A percentile compares a stretch with the other conserved stretches of the same genome.
phyloP scores from a whole-genome alignment of 352 stramenopile species.

The Globisporangium emineosum region DNA sequence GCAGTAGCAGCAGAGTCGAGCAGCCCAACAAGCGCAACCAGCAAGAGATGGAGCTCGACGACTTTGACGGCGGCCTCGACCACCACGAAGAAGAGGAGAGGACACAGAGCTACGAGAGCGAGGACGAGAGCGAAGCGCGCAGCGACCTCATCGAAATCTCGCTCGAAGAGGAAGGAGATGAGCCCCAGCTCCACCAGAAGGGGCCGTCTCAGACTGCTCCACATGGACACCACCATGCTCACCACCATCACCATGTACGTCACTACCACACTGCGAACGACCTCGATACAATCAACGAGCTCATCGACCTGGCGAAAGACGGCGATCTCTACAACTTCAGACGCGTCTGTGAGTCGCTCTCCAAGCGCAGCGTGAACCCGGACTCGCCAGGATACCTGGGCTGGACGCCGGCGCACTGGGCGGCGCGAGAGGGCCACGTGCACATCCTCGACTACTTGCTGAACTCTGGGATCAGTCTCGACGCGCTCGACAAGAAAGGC shows the following conservation, averaged over 20 bases:
- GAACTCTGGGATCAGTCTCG: conserved; percentile 46
- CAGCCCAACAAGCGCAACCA: conserved; percentile 11
- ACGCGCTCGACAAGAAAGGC: conserved; percentile 58
- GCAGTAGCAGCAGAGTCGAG: background rate
- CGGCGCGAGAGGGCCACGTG: conserved; percentile 59
- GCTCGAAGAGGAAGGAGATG: conserved; percentile 19
- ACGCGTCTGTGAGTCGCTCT: conserved; percentile 37
- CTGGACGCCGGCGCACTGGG: conserved; percentile 77
- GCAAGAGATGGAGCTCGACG: conserved; percentile 17
- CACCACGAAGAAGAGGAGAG: conserved; percentile 14
- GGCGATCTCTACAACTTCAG: conserved; percentile 52
- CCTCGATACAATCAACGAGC: conserved; percentile 48
- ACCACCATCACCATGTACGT: background rate
- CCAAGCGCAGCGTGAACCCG: conserved; percentile 36
- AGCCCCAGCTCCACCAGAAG: conserved; percentile 9
- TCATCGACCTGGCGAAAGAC: conserved; percentile 64
- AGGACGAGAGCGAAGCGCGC: conserved; percentile 17
- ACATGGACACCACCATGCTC: background rate
- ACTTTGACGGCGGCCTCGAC: conserved; percentile 9
- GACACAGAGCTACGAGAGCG: conserved; percentile 18
- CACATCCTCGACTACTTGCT: conserved; percentile 61
- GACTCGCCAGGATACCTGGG: conserved; percentile 65
- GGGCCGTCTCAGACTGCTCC: background rate
- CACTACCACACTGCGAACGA: conserved; percentile 23
- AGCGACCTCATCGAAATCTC: conserved; percentile 66